Base-by-base conservation (phyloP, 768 basidiomycete genomes). In the Amanita brunnescens region DNA sequence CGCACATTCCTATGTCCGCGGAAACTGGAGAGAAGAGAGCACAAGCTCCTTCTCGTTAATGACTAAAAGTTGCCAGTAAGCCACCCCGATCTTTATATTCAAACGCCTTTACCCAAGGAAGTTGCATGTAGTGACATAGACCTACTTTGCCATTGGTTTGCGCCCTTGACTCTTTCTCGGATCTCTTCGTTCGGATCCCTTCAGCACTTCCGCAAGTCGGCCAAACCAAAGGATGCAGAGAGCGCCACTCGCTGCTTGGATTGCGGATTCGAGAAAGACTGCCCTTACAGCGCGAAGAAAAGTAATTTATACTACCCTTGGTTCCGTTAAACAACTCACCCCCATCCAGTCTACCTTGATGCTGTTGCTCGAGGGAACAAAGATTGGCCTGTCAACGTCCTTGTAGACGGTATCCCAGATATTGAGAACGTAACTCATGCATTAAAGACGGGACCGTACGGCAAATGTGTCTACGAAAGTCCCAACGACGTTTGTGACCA, bases 21-120 rank as follows among this genome's bases (percentile, higher is more conserved):
- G 78, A 24, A 83, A 84, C 62, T 94, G 91, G 91, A 65, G 71
- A 2, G 79, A 71, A 21, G 86, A 93, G 61, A 65, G 69, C 2
- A 68, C 74, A 5, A 85, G 86, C 57, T 84, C 81, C 20, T 93
- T 93, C 64, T 81, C 85, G 12, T 75, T 94, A 47, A 81, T 94
- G 83, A 85, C 90, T 14, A 94, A 94, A 71, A 82, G 83, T 57
- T 94, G 87, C 77, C 91, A 94, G 89, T 91, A 64, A 60, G 83
- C 68, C 10, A 26, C n/a, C 23, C 35, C 1, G 8, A 14, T 24
- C n/a, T 21, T 43, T 47, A 35, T 53, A 18, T 37, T 29, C 16
- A 29, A 51, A 26, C 21, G 48, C 30, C 26, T 49, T n/a, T n/a
- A n/a, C n/a, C n/a, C n/a, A n/a, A n/a, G n/a, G 52, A 53, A 45